Base-by-base conservation (phyloP, 2,329 filamentous ascomycete species). In the Xylariaceae sp. region DNA sequence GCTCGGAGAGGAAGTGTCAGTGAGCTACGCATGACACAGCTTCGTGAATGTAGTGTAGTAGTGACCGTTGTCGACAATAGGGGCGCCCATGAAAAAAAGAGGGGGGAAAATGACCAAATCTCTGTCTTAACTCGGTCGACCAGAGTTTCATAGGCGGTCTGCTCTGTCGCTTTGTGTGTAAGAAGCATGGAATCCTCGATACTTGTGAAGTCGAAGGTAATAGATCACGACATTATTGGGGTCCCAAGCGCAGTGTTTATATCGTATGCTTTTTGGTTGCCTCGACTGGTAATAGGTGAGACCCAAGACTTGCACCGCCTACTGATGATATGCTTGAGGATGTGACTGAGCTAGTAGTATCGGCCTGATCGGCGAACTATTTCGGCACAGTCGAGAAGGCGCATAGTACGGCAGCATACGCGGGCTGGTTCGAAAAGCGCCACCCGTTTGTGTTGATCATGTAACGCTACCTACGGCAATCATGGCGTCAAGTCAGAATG, bases 11-110 rank as follows among this genome's bases (percentile, higher is more conserved):
- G 55, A 29, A 10, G 60, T 45, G 19, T 61, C 41, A 57, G 60
- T 51, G 61, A 67, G 18, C 50, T 57, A 37, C 52, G 60, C 49
- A 48, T 67, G 45, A 51, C 57, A 48, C 58, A 51, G 49, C 48
- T 63, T 18, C 61, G 55, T 12, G 61, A 54, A 19, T 66, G 65
- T 21, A 65, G n/a, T n/a, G n/a, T n/a, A n/a, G n/a, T n/a, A n/a
- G 53, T 22, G 68, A 70, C 10, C 63, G 63, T 51, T 67, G 68
- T 32, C 65, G 64, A 19, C 55, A 57, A 47, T 68, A 65, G 16
- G 53, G 53, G 44, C 21, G 44, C 12, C 8, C 52, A 36, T 42
- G 45, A 39, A 22, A 53, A 15, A 16, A 47, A 41, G 29, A 48
- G 30, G 15, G 46, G 54, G 22, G n/a, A n/a, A 53, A 52, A 26